A percentile compares a stretch with the other conserved stretches of the same genome.
phyloP scores from a whole-genome alignment of 768 basidiomycete genomes.

The Termitomyces sp. region DNA sequence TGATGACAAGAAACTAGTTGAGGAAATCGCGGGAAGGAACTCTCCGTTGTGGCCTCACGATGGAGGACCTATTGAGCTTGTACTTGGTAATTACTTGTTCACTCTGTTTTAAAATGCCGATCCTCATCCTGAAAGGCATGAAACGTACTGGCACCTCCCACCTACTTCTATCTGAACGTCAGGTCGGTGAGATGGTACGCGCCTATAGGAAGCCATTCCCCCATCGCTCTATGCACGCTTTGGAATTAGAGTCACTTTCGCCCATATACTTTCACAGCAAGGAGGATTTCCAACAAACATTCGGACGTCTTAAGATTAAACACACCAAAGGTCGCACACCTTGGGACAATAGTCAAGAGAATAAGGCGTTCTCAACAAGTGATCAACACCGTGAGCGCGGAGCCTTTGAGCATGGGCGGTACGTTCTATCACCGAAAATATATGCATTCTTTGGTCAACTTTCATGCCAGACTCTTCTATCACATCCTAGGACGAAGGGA shows the following conservation, averaged over 20 bases:
- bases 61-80: conserved; percentile 28
- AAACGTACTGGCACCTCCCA: conserved; percentile 39
- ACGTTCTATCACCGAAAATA: background rate
- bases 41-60: conserved; percentile 26
- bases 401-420: conserved; percentile 48
- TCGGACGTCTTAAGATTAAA: conserved; percentile 33
- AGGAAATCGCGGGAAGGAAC: conserved; percentile 19
- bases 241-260: conserved; percentile 39
- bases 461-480: conserved; percentile 23
- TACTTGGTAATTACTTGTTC: conserved; percentile 30
- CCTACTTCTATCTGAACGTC: conserved; percentile 33
- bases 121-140: conserved; percentile 29
- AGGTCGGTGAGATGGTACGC: conserved; percentile 20
- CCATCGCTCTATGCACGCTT: conserved; percentile 9
- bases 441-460: background rate
- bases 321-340: conserved; percentile 25
- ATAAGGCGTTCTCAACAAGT: conserved; percentile 26
- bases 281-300: conserved; percentile 30
- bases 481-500: conserved; percentile 20
- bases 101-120: background rate
- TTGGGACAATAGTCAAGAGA: conserved; percentile 39
- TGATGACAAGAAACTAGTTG: conserved; percentile 31
- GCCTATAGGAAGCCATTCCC: conserved; percentile 12
- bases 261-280: conserved; percentile 36
- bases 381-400: conserved; percentile 26